Evolutionary conservation across 768 basidiomycete genomes (phyloP), one percentile per base, ranked within the genome.

Genomic region (Psilocybe subaeruginosa): DNA sequence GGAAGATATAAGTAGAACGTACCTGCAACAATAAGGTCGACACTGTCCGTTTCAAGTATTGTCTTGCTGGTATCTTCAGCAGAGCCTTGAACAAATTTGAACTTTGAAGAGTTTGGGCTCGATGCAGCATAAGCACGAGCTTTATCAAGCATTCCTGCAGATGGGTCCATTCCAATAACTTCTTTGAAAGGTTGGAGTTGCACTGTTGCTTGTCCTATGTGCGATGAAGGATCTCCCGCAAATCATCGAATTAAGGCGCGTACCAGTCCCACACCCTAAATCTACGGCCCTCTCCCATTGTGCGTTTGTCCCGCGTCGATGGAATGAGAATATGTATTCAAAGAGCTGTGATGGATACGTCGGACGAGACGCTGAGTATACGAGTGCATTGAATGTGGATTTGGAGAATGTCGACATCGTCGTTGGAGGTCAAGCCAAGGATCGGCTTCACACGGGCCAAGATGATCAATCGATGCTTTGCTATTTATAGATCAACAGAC

Each of bases 201-300:
- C 1, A 78, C 70, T 0, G 89, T 93, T 31, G 90, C 89, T 70
- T 93, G 89, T 39, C 92, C 91, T 91, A 58, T 19, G 51, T n/a
- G 37, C 16, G 50, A 23, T 8, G 8, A 52, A 56, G 33, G 11
- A 45, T n/a, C 14, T 30, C 12, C 56, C 6, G 8, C 23, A 30
- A 19, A 19, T 16, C 31, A 3, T n/a, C 11, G 14, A 49, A 3
- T 35, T 8, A 45, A 12, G 30, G 31, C 37, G 54, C 46, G 30
- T 59, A 90, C 92, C 90, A n/a, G 93, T 91, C 29, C 93, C 92
- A 73, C 93, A 94, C 3, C 93, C 92, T 2, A 93, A 70, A 66
- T 95, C 93, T 0, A 92, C 78, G 0, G 89, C 91, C 16, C 74
- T 77, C 12, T 84, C 78, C 82, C 85, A 90, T 56, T 71, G 63